Evolutionary conservation across 768 basidiomycete genomes (phyloP), one percentile per base, ranked within the genome.

Genomic region (Strobilomyces confusus): DNA sequence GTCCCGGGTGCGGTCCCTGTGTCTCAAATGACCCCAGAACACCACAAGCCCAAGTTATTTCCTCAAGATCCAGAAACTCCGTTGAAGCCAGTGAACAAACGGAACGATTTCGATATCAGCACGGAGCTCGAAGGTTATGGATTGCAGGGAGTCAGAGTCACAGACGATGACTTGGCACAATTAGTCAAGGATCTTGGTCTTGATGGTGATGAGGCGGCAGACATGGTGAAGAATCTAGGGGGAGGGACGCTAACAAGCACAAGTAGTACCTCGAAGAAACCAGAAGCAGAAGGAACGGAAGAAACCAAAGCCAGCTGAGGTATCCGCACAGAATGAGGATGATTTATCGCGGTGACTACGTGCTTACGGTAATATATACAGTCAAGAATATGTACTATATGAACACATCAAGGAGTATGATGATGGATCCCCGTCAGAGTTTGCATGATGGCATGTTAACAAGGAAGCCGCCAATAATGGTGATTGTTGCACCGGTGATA

Each of bases 1-100:
- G 87, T 93, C 7, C 89, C 92, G 3, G 91, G 91, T 4, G 91
- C 87, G 0, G 74, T 80, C 26, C 75, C 82, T 9, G 88, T 90
- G 11, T 72, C 83, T 9, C 81, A 92, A 64, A 92, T 92, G 86
- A 87, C 85, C 8, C 86, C 87, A n/a, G 81, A 86, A 37, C 85
- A 77, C 44, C 76, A 92, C 60, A 82, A 74, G 62, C 77, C 75
- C 51, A 79, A 81, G 61, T 74, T 82, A 44, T 75, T 82, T 37
- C 77, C 81, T 46, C 64, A 59, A 38, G 67, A 73, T 38, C 66
- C 72, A 0, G 63, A 68, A 13, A 77, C 77, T n/a, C 80, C 79
- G 13, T 65, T 76, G 43, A 79, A 74, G 54, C 80, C 83, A 4
- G 76, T 78, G 43, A 85, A 85, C 69, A 86, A 83, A 63, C 70